Evolutionary conservation across 2,329 filamentous ascomycete genomes (phyloP).

Genomic region (Paraphoma sp.): DNA sequence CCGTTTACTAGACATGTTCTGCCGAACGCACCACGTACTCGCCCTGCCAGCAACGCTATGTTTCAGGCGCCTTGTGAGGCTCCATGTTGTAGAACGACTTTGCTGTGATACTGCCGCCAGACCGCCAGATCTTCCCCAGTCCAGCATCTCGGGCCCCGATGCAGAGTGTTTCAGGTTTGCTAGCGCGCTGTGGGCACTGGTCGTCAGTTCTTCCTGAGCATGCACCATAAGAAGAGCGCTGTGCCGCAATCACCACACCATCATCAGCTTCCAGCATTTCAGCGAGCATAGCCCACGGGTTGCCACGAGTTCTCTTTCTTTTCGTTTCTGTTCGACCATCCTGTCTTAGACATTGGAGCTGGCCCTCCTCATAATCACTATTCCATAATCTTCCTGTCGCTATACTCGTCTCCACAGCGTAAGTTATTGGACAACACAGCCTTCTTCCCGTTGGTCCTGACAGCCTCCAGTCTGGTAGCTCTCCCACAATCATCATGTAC

Average conservation of each 20-base stretch:
- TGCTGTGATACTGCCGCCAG: slow-evolving; percentile 40
- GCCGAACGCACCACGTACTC: slow-evolving; percentile 30
- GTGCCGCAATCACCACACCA: slow-evolving; percentile 43
- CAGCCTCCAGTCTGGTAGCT: slow-evolving; percentile 45
- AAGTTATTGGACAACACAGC: slow-evolving; percentile 28
- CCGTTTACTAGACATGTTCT: slow-evolving; percentile 33
- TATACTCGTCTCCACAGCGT: slow-evolving; percentile 35
- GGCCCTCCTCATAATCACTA: slow-evolving; percentile 51
- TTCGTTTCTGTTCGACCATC: slow-evolving; percentile 33
- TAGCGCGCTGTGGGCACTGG: slow-evolving; percentile 45
- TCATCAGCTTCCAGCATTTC: slow-evolving; percentile 31
- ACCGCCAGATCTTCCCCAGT: slow-evolving; percentile 33
- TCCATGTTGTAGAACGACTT: slow-evolving; percentile 32
- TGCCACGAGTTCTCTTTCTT: slow-evolving; percentile 46
- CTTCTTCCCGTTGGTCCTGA: slow-evolving; percentile 16
- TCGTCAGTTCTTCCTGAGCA: slow-evolving; percentile 38
- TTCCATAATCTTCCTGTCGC: slow-evolving; percentile 43
- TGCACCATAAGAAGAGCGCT: slow-evolving; percentile 47
- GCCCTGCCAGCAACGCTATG: slow-evolving; percentile 41
- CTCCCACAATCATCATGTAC: slow-evolving; percentile 46
- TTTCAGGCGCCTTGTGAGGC: slow-evolving; percentile 45
- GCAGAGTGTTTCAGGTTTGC: slow-evolving; percentile 50
- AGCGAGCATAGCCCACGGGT: slow-evolving; percentile 42
- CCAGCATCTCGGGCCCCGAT: slow-evolving; percentile 37
- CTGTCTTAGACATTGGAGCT: slow-evolving; percentile 54